These are phyloP conservation scores for Vanrija sp. DNA, from an alignment of 1,284 basidiomycete species.

Conservation along the genomic window DNA sequence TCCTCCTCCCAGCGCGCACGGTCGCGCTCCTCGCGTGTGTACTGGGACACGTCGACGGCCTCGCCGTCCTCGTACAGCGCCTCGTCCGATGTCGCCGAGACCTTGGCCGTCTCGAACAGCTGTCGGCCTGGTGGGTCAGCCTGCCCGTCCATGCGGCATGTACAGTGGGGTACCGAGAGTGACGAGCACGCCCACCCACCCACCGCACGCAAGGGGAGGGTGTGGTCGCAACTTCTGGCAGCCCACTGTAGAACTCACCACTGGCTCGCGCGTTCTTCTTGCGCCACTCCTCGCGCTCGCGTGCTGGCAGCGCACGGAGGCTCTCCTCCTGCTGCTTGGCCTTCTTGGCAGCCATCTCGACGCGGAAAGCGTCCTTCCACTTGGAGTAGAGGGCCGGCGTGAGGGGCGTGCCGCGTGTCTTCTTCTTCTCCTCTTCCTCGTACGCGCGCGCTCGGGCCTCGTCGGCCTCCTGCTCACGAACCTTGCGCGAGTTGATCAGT, in stretches of 20 bases:
- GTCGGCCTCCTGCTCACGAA: constrained; percentile 61
- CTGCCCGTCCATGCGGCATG: no score
- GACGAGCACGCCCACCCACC: no score
- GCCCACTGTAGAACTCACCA: no score
- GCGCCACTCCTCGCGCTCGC: constrained; percentile 85
- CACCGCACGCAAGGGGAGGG: no score
- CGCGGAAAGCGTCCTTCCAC: constrained; percentile 78
- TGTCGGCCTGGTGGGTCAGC: constrained; percentile 64
- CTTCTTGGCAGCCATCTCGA: constrained; percentile 61
- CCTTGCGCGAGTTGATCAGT: constrained; percentile 61
- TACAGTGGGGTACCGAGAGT: no score
- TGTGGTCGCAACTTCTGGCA: not conserved
- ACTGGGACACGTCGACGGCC: constrained; percentile 82
- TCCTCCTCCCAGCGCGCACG: constrained; percentile 63
- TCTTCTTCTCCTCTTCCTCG: constrained; percentile 83
- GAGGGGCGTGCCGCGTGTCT: constrained; percentile 84
- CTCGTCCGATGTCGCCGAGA: constrained; percentile 67
- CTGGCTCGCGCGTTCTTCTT: constrained; percentile 61
- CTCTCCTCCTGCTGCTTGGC: constrained; percentile 75
- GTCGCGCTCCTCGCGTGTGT: constrained; percentile 63
- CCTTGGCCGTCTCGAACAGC: constrained; percentile 75
- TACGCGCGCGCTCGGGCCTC: constrained; percentile 65
- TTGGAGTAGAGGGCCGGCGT: constrained; percentile 72
- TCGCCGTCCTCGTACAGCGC: constrained; percentile 71
- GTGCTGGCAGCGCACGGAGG: constrained; percentile 67